Percentiles rank a stretch among this genome's conserved stretches.
Conservation (phyloP, 352 stramenopile genomes). For the Aphanomyces euteiches region DNA sequence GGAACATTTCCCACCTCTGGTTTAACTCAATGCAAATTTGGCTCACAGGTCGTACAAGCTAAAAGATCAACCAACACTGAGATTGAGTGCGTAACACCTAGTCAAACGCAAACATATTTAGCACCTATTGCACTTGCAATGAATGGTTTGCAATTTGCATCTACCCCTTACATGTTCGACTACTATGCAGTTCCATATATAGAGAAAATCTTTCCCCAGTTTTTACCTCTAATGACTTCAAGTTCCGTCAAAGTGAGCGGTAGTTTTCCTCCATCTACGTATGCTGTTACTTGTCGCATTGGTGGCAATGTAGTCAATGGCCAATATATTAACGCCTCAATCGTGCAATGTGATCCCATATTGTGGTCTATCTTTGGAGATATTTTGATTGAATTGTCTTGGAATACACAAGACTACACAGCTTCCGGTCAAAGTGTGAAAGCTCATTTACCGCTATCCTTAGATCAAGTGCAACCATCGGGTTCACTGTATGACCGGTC, state of each 20-base stretch:
- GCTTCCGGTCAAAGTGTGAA: conserved; percentile 20
- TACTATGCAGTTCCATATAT: conserved; percentile 30
- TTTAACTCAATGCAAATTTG: conserved; percentile 39
- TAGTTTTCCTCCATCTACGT: not conserved
- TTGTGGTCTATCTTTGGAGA: not conserved
- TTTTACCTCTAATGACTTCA: not conserved
- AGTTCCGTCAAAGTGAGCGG: not conserved
- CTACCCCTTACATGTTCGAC: not conserved
- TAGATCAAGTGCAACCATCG: not conserved
- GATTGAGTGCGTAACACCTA: conserved; percentile 40
- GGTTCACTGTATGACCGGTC: not conserved
- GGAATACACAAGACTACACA: conserved; percentile 33
- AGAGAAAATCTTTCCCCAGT: not conserved
- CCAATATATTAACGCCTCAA: conserved; percentile 35
- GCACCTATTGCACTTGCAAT: not conserved
- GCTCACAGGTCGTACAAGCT: conserved; percentile 22
- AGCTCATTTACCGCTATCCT: conserved; percentile 15
- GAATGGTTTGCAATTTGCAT: conserved; percentile 7
- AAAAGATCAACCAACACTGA: conserved; percentile 31
- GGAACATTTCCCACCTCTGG: conserved; percentile 33
- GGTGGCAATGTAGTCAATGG: conserved; percentile 35
- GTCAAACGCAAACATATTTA: not conserved
- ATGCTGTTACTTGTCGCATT: conserved; percentile 31
- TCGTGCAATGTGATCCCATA: conserved; percentile 34
- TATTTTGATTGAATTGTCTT: not conserved